Evolutionary conservation across 2,329 filamentous ascomycete genomes (phyloP), one percentile per base, ranked within the genome.

Genomic region (Alternaria brassicicola): DNA sequence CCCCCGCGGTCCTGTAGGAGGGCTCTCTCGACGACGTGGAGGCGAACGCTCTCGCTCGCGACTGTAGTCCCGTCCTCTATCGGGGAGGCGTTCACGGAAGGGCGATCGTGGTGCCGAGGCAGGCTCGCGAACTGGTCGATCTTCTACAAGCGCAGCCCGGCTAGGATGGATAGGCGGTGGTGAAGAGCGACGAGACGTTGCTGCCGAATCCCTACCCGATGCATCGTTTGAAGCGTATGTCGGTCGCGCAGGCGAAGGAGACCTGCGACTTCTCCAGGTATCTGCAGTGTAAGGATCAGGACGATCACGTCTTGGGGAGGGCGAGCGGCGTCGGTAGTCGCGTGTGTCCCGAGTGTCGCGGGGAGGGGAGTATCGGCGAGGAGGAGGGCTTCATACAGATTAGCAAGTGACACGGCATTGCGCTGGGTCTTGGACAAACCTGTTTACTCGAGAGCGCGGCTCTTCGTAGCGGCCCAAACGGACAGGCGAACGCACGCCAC

Each of bases 111-210:
- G 75, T 23, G 71, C 71, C 21, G 70, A 78, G 25, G 70, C 64
- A 55, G 74, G 63, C 17, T 74, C 67, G 59, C 78, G 64, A 15
- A 47, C 45, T 23, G 63, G 47, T 23, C 62, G 59, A 2, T 71
- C 68, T 13, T 70, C 68, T 52, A 78, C 71, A 17, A 81, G 68
- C 46, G 78, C 80, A 48, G 80, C 70, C 64, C 84, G 81, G 63
- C 86, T 87, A 15, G 82, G 81, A 66, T 86, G 84, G 13, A 84
- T 75, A 12, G 79, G 74, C 25, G 79, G 84, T 15, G 87, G 87
- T 6, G 87, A 89, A 8, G 87, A 88, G 47, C 85, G 81, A 55
- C 86, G 83, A 21, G 87, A 89, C 28, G 84, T 86, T 19, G 81
- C 75, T 19, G 77, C 82, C 8, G 87, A 88, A 36, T 82, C 83